Base-by-base conservation (phyloP, 306 rosid species). In the Begonia peltatifolia region DNA sequence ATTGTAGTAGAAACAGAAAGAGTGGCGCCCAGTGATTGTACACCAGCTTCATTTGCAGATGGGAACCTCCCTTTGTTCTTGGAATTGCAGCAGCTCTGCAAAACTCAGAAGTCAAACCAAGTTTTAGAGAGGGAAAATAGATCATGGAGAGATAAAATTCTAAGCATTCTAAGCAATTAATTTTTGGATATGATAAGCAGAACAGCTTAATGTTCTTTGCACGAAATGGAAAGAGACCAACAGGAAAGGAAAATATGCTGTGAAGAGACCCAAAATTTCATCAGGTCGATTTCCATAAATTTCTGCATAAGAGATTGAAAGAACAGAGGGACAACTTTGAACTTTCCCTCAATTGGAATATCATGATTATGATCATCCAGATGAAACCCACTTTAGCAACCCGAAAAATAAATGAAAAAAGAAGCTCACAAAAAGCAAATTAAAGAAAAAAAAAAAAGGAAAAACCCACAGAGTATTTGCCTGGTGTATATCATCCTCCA, bases 31-130 rank as follows among this genome's bases (percentile, higher is more conserved):
- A 60, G 46, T 83, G 67, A 74, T 60, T 73, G 70, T 67, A 80
- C 42, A 74, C 93, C 74, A 83, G 46, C 70, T 78, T 83, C 95
- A 87, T 77, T 57, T 80, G 84, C 54, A 82, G 74, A 58, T 73
- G 73, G 63, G 53, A 70, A 42, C 68, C 54, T 49, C 70, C 88
- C 47, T 75, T 87, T 36, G 72, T 65, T 69, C 67, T 69, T 50
- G 84, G 74, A 68, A 87, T 65, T 30, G 95, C 74, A 65, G 84
- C 84, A 54, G 89, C 93, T 75, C 95, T 87, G 80, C 72, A 53
- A 50, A 56, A 72, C 36, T 61, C 47, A 67, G 42, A 64, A 49
- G 46, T 36, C 54, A 52, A 70, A 61, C 52, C 55, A 64, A 23
- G 22, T 56, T 4, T 67, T 56, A 76, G 62, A 43, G 25, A 14